Percentiles rank a stretch among this genome's conserved stretches.
phyloP scores from a whole-genome alignment of 1,284 basidiomycete genomes.

The Moesziomyces sp. region DNA sequence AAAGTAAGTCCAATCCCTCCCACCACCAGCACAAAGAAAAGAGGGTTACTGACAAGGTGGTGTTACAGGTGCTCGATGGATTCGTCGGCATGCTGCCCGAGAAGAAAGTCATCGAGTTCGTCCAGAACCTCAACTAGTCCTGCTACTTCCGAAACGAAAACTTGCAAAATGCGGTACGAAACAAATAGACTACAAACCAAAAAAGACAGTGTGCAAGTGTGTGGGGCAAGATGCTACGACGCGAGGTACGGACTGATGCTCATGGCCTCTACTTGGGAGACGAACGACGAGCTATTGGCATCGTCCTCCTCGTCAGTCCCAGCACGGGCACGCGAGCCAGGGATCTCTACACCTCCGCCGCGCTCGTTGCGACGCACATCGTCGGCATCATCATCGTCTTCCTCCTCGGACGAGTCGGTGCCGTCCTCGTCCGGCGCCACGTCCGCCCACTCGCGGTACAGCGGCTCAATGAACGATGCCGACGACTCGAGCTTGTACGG shows the following conservation, averaged over 20 bases:
- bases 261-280: constrained; percentile 64
- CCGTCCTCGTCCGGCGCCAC: constrained; percentile 68
- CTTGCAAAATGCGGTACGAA: background rate
- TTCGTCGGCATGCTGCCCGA: constrained; percentile 59
- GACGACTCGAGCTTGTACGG: constrained; percentile 85
- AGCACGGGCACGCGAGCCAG: constrained; percentile 9
- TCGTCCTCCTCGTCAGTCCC: constrained; percentile 18
- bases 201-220: background rate
- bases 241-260: constrained; percentile 59
- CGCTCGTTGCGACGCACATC: constrained; percentile 31
- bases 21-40: too few species aligned
- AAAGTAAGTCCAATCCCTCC: constrained; percentile 23
- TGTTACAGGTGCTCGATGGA: constrained; percentile 23
- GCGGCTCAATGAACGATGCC: constrained; percentile 70
- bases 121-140: constrained; percentile 35
- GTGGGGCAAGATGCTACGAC: background rate
- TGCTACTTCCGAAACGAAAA: too few species aligned
- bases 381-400: constrained; percentile 48
- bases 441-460: constrained; percentile 73
- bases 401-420: constrained; percentile 41
- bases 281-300: constrained; percentile 50
- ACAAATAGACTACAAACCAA: background rate
- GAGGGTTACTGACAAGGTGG: too few species aligned
- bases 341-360: constrained; percentile 23
- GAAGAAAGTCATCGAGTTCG: constrained; percentile 51